Evolutionary conservation across 2,329 filamentous ascomycete genomes (phyloP).

Genomic region (Alternaria brassicicola): DNA sequence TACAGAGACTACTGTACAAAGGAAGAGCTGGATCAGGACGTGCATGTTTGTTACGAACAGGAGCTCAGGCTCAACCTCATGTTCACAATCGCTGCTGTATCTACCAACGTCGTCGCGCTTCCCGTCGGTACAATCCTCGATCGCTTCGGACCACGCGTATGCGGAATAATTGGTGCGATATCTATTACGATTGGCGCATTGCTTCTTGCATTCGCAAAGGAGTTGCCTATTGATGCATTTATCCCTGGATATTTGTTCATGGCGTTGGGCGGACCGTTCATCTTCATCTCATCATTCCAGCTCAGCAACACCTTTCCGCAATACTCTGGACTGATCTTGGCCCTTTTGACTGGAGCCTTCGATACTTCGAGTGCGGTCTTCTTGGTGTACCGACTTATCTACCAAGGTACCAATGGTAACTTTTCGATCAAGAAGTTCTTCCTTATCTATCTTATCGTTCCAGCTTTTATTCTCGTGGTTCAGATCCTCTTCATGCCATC

Average conservation of each 20-base stretch:
- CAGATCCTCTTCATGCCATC: constrained; percentile 57
- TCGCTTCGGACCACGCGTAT: constrained; percentile 77
- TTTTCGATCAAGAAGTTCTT: constrained; percentile 58
- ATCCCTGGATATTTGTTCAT: constrained; percentile 58
- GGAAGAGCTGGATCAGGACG: constrained; percentile 43
- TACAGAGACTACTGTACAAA: constrained; percentile 47
- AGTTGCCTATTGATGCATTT: constrained; percentile 72
- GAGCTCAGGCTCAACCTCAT: constrained; percentile 74
- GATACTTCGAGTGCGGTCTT: constrained; percentile 58
- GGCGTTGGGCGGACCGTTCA: constrained; percentile 57
- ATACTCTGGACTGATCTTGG: constrained; percentile 56
- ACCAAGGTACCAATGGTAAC: constrained; percentile 49
- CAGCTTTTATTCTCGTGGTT: constrained; percentile 51
- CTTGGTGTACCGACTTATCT: constrained; percentile 55
- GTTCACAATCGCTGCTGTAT: constrained; percentile 89
- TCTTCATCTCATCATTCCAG: constrained; percentile 59
- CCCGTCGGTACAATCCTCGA: constrained; percentile 87
- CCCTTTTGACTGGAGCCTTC: constrained; percentile 59
- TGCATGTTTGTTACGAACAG: constrained; percentile 48
- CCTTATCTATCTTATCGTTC: constrained; percentile 56
- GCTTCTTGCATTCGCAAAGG: constrained; percentile 71
- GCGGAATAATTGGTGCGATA: constrained; percentile 72
- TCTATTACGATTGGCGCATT: constrained; percentile 73
- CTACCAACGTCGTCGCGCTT: constrained; percentile 84
- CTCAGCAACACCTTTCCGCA: constrained; percentile 59